Evolutionary conservation across 2,329 filamentous ascomycete species (phyloP), one percentile per base, ranked within the genome.

Genomic region (Beauveria brongniartii): DNA sequence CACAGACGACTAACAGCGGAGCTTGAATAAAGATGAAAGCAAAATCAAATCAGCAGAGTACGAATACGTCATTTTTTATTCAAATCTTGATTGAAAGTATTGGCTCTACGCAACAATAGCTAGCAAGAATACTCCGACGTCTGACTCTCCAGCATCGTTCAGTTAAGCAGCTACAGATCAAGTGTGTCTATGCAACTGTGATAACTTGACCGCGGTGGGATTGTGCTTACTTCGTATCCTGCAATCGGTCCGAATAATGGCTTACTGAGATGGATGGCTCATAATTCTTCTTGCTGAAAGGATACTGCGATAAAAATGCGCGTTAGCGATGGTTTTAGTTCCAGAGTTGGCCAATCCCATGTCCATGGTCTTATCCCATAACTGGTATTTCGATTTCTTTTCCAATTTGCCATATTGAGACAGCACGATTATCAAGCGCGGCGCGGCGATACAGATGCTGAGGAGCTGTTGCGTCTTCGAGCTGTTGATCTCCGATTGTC

Each of bases 401-500:
- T 6, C 24, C 40, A 24, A 1, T 4, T 14, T 24, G 30, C 40
- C 56, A 44, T 20, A 47, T 18, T 14, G 47, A 6, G 12, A 16
- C 7, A 41, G 16, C 7, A 18, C 10, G 7, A 20, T 20, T 16
- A 8, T 57, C 16, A 50, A 34, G 34, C 16, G n/a, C 57, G 50
- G n/a, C 20, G 10, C 70, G 75, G 77, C 72, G 78, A 76, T 69
- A 74, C 73, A 71, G 78, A 78, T 43, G 55, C 75, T 64, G 80
- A 80, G 65, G 82, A 82, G 65, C 75, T 75, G 70, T 77, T 82
- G 67, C 75, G 76, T 70, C 78, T 79, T 65, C 76, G 78, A 52
- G 59, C 64, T 43, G 40, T 50, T 12, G 57, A 59, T 47, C 20
- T 37, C 18, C 72, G 64, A 66, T 64, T 37, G 69, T 69, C 69